Base-by-base conservation (phyloP, 192 early-diverging fungal species). In the Gigaspora rosea region DNA sequence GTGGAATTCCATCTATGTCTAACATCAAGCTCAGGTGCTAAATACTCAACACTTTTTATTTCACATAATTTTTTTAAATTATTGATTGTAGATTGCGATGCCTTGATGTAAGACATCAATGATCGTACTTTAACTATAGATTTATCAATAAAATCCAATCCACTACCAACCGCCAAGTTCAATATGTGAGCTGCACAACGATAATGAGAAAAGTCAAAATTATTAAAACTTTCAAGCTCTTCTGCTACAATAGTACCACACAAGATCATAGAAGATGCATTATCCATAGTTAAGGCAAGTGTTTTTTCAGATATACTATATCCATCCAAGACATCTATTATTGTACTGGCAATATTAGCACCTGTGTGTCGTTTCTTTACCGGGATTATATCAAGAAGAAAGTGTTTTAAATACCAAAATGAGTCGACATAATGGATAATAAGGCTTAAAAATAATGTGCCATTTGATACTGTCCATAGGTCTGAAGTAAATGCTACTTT, bases 21-120 rank as follows among this genome's bases (percentile, higher is more conserved):
- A 59, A 59, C n/a, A 52, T 71, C 51, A 2, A 71, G 6, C 12
- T 54, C 51, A 56, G 69, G 20, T 54, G 50, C 27, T 11, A 71
- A 33, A 54, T 71, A 71, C 18, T 50, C n/a, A 9, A 71, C 51
- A 5, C 8, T 20, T 52, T 71, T 71, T 54, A 71, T 5, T 2
- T 51, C 16, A 13, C 20, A 71, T 52, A 71, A 54, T 71, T 13
- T 16, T 71, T 71, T 71, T 71, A 71, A 33, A n/a, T 1, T 2
- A 13, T 33, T 49, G 22, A 13, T 20, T 15, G 49, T 52, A 1
- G 51, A 51, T 52, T 50, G 32, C 1, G 66, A 68, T 11, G 41
- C 9, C 16, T 49, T 41, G 27, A 71, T 35, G 13, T 54, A 50
- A 71, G 3, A 22, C 16, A 52, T 52, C 32, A 52, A 20, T 15